Evolutionary conservation across 306 rosid genomes (phyloP).

Genomic region (Prinsepia uniflora): DNA sequence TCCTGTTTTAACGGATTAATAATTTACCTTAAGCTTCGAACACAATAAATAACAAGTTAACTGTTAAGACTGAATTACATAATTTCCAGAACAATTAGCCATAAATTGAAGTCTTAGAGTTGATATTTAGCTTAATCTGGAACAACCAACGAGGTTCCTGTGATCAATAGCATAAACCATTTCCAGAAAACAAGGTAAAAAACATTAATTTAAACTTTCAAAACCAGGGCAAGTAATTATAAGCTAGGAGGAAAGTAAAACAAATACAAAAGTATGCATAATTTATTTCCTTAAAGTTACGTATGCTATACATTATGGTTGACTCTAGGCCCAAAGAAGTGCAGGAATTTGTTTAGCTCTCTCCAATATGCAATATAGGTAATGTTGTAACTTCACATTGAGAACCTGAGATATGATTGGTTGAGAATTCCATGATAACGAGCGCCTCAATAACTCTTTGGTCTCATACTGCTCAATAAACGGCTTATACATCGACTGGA

Average conservation of each 20-base stretch:
- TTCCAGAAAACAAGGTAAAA: background rate
- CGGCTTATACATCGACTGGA: conserved; percentile 70
- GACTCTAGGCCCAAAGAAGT: background rate
- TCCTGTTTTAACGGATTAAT: conserved; percentile 48
- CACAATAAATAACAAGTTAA: background rate
- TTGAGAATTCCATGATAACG: conserved; percentile 35
- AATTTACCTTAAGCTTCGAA: background rate
- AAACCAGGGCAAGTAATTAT: background rate
- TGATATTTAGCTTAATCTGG: background rate
- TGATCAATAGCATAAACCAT: background rate
- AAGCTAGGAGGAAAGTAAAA: background rate
- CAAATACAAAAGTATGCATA: background rate
- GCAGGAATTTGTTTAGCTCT: background rate
- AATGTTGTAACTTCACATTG: background rate
- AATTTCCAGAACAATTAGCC: conserved; percentile 1
- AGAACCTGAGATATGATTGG: conserved; percentile 65
- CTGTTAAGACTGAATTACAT: background rate
- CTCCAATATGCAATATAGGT: background rate
- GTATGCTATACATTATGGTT: background rate
- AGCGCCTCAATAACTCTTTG: conserved; percentile 55
- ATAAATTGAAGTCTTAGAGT: background rate
- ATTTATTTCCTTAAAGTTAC: background rate
- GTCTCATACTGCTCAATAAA: conserved; percentile 67
- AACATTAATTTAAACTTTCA: background rate
- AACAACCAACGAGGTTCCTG: background rate